Conservation (phyloP, 2,329 filamentous ascomycete species). For the Rhynchosporium graminicola region DNA sequence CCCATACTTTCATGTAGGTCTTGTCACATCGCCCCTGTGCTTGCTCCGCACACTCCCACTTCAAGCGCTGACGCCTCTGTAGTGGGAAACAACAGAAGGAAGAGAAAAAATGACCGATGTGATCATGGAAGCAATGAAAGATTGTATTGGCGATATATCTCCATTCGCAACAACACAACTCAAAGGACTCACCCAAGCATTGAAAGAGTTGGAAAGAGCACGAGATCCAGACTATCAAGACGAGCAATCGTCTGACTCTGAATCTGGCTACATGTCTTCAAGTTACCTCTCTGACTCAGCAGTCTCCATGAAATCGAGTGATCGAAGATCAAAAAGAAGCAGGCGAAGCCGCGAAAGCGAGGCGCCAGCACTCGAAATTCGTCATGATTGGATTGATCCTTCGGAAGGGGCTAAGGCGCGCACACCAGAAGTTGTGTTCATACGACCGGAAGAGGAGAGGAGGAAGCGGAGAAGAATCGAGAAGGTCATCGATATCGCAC, state of each 20-base stretch:
- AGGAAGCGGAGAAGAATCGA: background rate
- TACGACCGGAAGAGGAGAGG: background rate
- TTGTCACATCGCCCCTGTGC: background rate
- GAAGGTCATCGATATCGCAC: slow-evolving; percentile 1
- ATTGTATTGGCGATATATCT: background rate
- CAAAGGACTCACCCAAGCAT: background rate
- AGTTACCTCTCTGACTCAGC: background rate
- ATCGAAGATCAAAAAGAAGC: background rate
- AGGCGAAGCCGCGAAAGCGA: background rate
- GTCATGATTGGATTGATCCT: background rate
- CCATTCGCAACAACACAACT: background rate
- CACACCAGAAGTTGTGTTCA: background rate
- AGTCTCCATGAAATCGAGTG: background rate
- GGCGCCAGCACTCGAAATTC: background rate
- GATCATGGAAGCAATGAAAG: slow-evolving; percentile 12
- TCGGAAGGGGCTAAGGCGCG: background rate
- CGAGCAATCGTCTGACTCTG: background rate
- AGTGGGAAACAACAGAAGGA: slow-evolving; percentile 5
- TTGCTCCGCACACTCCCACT: background rate
- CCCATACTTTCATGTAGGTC: slow-evolving; percentile 7
- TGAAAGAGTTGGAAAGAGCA: slow-evolving; percentile 5
- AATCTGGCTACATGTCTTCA: background rate
- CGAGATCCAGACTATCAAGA: background rate
- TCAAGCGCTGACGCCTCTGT: background rate
- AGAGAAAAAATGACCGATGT: slow-evolving; percentile 8